Evolutionary conservation across 176 grass and related monocot species (phyloP), one percentile per base, ranked within the genome.

Genomic region (Pontederia crassipes): DNA sequence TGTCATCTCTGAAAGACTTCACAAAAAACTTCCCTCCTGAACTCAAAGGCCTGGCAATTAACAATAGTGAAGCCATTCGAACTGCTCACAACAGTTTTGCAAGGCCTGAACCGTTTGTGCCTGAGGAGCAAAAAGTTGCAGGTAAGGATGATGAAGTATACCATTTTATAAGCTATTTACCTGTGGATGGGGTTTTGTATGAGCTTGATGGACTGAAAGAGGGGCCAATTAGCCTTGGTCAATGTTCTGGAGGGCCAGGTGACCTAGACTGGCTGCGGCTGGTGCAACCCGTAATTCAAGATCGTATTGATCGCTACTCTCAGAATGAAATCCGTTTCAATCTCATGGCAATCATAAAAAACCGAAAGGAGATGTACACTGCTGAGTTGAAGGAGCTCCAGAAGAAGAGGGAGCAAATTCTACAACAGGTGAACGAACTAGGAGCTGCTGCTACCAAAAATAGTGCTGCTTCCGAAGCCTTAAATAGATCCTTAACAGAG

Each of bases 151-250:
- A 98, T 13, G 93, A 98, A 58, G 93, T 98, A 10, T 92, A 98
- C 73, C 87, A 98, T 80, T 96, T 96, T 56, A 85, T 96, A 69
- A 87, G 81, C 61, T 96, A 98, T 72, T 55, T 98, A 52, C 93
- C 93, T 72, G 87, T 98, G 45, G 84, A 88, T 13, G 87, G 87
- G 0, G 71, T 85, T 29, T 17, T 98, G 15, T 98, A 98, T 51
- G 93, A 98, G 79, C 79, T 98, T 55, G 87, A 98, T 76, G 93
- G 93, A 48, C 76, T 98, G 10, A 92, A 98, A 56, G 93, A 98
- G 78, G 87, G 93, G 12, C 93, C 93, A 0, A 82, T 88, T 49
- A 86, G 66, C 70, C 81, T 92, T 11, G 93, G 93, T 8, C 81
- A 89, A 52, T 98, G 48, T 71, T 55, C 76, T 60, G 80, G 84